Evolutionary conservation across 805 yeast species (phyloP).

Genomic region (Ogataea henricii): DNA sequence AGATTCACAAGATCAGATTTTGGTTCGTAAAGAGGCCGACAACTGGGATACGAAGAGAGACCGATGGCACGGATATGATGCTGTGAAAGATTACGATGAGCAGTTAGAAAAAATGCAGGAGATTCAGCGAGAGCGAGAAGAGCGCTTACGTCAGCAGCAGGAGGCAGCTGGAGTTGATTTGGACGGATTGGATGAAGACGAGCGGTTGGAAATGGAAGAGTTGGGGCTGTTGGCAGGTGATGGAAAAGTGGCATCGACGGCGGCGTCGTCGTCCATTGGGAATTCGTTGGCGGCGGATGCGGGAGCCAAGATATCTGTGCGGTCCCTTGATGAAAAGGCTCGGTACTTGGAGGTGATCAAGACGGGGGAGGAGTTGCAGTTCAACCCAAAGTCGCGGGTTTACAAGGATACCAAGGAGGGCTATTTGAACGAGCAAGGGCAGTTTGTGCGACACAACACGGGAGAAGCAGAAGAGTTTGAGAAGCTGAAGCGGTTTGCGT

Average conservation of each 20-base stretch:
- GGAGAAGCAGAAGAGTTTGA: slow-evolving; percentile 61
- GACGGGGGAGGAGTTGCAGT: slow-evolving; percentile 44
- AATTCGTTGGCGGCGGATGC: slow-evolving; percentile 20
- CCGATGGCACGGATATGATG: slow-evolving; percentile 79
- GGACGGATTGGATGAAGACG: slow-evolving; percentile 40
- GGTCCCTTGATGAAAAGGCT: slow-evolving; percentile 81
- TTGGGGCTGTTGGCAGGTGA: slow-evolving; percentile 37
- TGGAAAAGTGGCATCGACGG: slow-evolving; percentile 12
- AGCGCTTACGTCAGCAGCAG: slow-evolving; percentile 26
- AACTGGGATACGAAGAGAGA: slow-evolving; percentile 75
- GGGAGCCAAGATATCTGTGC: slow-evolving; percentile 42
- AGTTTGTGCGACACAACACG: slow-evolving; percentile 54
- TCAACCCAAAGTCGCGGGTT: slow-evolving; percentile 56
- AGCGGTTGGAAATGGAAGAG: slow-evolving; percentile 44
- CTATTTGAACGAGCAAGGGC: slow-evolving; percentile 37
- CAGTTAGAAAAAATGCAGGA: slow-evolving; percentile 50
- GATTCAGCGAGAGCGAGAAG: slow-evolving; percentile 45
- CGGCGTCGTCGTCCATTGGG: background rate
- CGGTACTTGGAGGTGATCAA: slow-evolving; percentile 56
- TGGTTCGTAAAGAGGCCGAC: slow-evolving; percentile 31
- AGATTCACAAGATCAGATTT: slow-evolving; percentile 12
- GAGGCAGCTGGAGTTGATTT: slow-evolving; percentile 7
- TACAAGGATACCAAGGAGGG: slow-evolving; percentile 36
- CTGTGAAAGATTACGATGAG: slow-evolving; percentile 55
- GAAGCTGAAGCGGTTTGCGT: slow-evolving; percentile 48